These are phyloP conservation scores for Candolleomyces eurysporus DNA, from an alignment of 768 basidiomycete genomes.

Conservation along the genomic window DNA sequence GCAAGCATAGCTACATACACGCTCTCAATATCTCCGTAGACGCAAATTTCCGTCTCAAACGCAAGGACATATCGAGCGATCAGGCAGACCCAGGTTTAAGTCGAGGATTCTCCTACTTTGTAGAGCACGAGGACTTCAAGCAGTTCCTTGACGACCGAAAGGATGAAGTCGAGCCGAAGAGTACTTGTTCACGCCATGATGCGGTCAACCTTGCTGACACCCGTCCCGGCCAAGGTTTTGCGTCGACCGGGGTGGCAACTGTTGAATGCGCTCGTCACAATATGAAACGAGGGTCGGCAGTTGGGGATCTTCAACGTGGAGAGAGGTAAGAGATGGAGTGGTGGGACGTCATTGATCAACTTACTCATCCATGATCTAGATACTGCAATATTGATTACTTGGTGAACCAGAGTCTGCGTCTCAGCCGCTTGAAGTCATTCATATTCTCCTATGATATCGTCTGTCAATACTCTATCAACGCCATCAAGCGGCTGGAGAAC, in stretches of 20 bases:
- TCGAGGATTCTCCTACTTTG: conserved; percentile 14
- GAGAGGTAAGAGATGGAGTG: conserved; percentile 17
- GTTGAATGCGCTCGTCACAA: conserved; percentile 29
- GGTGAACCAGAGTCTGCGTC: conserved; percentile 7
- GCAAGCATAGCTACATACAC: not conserved
- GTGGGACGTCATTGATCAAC: too few species aligned
- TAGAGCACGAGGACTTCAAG: conserved; percentile 9
- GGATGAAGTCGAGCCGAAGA: conserved; percentile 10
- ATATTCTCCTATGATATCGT: conserved; percentile 30
- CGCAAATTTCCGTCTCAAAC: conserved; percentile 1
- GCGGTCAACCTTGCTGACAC: conserved; percentile 24
- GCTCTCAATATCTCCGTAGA: not conserved
- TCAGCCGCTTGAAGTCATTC: not conserved
- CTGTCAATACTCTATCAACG: conserved; percentile 19
- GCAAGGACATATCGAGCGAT: not conserved
- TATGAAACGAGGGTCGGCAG: conserved; percentile 21
- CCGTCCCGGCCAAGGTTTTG: conserved; percentile 17
- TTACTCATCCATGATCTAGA: conserved; percentile 7
- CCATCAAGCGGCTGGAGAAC: not conserved
- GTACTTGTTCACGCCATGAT: conserved; percentile 26
- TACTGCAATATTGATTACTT: conserved; percentile 31
- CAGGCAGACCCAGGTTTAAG: conserved; percentile 10
- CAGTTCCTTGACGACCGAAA: not conserved
- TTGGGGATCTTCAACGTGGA: conserved; percentile 30
- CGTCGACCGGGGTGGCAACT: conserved; percentile 24